Base-by-base conservation (phyloP, 495 filamentous ascomycete genomes). In the Darksidea phi region DNA sequence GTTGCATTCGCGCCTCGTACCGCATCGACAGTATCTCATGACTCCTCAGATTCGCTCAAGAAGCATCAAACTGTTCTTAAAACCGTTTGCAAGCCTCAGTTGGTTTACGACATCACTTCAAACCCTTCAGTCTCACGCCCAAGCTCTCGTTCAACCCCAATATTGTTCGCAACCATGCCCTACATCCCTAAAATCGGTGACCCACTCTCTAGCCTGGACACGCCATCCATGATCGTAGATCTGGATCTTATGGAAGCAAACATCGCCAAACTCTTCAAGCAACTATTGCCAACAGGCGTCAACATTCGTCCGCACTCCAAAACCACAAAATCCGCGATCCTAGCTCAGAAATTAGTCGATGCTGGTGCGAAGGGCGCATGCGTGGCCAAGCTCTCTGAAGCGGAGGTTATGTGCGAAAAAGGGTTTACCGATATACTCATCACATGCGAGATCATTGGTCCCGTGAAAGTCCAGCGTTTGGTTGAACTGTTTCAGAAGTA, bases 141-240 rank as follows among this genome's bases (percentile, higher is more conserved):
- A 32, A 32, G 28, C 28, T 32, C 28, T 3, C 28, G 28, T 32
- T 10, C 18, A 10, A 56, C 28, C 13, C 6, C 7, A 49, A 32
- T 3, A 32, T 18, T 24, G 6, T 49, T 49, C 20, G 15, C 28
- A 26, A 58, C 28, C 12, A 64, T 64, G 61, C 28, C 61, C 4
- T 74, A 74, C 59, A 38, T 24, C 32, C 72, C 72, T 11, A 54
- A 70, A 59, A 36, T 67, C 25, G 72, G 72, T 47, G 67, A 71
- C 58, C 8, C 32, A 21, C 52, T 74, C 36, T 49, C 51, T 13
- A 51, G n/a, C 54, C 69, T 74, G 56, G 72, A 74, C 61, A 74
- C 72, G 12, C 72, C 72, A 1, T 72, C 70, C 28, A 72, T 74
- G 67, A 71, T 74, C 25, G 72, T 74, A 46, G 68, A 72, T 42